Conservation (phyloP, 108 stramenopile genomes). For the Cyclotella baltica region DNA sequence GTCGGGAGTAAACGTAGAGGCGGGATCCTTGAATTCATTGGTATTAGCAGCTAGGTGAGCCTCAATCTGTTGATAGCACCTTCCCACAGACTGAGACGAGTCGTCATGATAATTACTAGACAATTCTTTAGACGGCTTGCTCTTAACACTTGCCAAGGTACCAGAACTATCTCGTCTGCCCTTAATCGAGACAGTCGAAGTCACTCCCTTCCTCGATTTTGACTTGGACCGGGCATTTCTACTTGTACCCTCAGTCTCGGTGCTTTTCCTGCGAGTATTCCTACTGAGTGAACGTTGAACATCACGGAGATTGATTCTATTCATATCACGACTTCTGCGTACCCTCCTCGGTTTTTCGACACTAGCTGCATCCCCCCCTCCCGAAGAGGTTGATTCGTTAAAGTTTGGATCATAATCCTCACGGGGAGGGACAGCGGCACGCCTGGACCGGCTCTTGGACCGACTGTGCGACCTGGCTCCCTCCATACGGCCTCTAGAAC, state of each 20-base stretch:
- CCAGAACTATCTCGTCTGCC: neutral
- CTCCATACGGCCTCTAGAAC: neutral
- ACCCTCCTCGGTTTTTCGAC: neutral
- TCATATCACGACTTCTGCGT: slow-evolving; percentile 8
- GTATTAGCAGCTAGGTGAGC: neutral
- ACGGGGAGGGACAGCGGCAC: neutral
- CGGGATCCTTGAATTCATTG: neutral
- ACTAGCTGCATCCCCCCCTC: neutral
- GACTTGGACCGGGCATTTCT: neutral
- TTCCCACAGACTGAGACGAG: neutral
- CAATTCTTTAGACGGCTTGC: neutral
- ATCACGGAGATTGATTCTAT: slow-evolving; percentile 3
- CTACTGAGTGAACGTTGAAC: slow-evolving; percentile 14
- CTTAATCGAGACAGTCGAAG: neutral
- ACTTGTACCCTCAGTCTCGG: neutral
- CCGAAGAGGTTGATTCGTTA: neutral
- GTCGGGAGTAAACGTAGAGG: neutral
- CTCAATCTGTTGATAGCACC: slow-evolving; percentile 11
- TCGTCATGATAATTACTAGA: neutral
- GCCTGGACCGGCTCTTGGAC: neutral
- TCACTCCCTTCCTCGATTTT: neutral
- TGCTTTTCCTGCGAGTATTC: neutral
- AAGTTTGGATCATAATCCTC: neutral
- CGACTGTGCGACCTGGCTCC: neutral
- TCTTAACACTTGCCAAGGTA: neutral